Conservation (phyloP, 768 basidiomycete species). For the Leccinum pellstonianum region DNA sequence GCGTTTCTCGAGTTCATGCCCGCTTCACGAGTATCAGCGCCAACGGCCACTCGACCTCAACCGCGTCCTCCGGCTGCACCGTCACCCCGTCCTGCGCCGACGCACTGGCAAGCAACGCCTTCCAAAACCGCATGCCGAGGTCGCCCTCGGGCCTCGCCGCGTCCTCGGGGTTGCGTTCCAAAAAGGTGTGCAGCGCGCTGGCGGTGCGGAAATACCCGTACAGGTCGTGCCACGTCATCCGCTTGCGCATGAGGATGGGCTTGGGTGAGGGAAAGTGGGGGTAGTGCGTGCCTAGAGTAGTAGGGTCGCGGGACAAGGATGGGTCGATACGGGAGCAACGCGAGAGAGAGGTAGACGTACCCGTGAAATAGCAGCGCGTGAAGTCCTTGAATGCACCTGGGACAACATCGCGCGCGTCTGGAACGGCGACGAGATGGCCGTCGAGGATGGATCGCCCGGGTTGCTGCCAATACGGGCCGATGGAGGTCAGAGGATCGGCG, state of each 20-base stretch:
- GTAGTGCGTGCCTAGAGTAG: constrained; percentile 38
- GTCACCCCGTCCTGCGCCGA: constrained; percentile 23
- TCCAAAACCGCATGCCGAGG: constrained; percentile 63
- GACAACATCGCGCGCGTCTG: constrained; percentile 42
- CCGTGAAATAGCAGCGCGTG: constrained; percentile 58
- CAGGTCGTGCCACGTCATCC: constrained; percentile 64
- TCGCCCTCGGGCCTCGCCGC: constrained; percentile 49
- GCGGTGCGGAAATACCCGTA: constrained; percentile 68
- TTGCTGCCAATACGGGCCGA: constrained; percentile 77
- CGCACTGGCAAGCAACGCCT: constrained; percentile 44
- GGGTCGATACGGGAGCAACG: background rate
- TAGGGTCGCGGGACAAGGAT: background rate
- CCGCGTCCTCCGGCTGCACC: constrained; percentile 20
- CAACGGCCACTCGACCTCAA: constrained; percentile 46
- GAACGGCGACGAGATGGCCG: constrained; percentile 67
- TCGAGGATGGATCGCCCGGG: constrained; percentile 79
- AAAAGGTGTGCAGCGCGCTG: constrained; percentile 68
- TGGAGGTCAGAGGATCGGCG: constrained; percentile 45
- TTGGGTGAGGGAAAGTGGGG: constrained; percentile 35
- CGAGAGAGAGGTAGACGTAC: constrained; percentile 35
- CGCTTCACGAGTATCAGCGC: constrained; percentile 30
- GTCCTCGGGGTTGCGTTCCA: constrained; percentile 64
- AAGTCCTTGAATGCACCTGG: constrained; percentile 40
- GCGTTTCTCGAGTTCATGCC: background rate
- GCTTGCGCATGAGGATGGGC: constrained; percentile 54